phyloP scores from a whole-genome alignment of 2,329 filamentous ascomycete genomes.

The Beauveria sp. region DNA sequence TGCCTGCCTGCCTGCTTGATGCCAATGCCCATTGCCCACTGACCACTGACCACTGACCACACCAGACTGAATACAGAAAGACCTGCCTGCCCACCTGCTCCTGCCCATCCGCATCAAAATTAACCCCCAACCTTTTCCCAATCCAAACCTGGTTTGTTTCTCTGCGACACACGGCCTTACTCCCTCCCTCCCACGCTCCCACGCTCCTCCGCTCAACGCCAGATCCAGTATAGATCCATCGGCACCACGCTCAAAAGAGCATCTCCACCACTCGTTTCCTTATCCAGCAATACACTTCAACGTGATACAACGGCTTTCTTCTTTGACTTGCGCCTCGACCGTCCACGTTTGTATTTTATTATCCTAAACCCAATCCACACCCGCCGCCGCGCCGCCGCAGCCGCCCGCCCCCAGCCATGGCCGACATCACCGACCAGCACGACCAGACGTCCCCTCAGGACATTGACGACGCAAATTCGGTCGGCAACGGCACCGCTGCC shows the following conservation, averaged over 20 bases:
- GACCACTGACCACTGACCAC: slow-evolving; percentile 16
- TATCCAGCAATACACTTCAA: slow-evolving; percentile 36
- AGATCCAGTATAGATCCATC: slow-evolving; percentile 60
- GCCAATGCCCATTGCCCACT: neutral
- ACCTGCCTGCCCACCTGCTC: slow-evolving; percentile 11
- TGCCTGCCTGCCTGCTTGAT: too few relatives aligned
- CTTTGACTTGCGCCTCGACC: neutral
- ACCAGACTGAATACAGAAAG: slow-evolving; percentile 32
- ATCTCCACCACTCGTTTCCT: slow-evolving; percentile 53
- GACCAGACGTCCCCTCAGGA: slow-evolving; percentile 68
- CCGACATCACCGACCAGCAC: slow-evolving; percentile 73
- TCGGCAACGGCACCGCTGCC: slow-evolving; percentile 64
- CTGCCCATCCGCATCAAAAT: neutral
- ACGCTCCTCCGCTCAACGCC: slow-evolving; percentile 39
- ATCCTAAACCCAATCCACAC: slow-evolving; percentile 10
- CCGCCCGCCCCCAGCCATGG: slow-evolving; percentile 44
- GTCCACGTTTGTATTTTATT: neutral
- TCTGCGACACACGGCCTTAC: slow-evolving; percentile 42
- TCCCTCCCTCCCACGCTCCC: slow-evolving; percentile 21
- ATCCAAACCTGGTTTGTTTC: slow-evolving; percentile 42
- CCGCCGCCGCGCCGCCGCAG: slow-evolving; percentile 2
- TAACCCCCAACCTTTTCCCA: slow-evolving; percentile 27
- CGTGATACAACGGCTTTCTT: slow-evolving; percentile 27
- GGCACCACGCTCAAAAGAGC: slow-evolving; percentile 58
- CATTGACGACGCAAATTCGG: slow-evolving; percentile 63